Conservation (phyloP, 306 rosid species). For the Pyrus betulifolia region DNA sequence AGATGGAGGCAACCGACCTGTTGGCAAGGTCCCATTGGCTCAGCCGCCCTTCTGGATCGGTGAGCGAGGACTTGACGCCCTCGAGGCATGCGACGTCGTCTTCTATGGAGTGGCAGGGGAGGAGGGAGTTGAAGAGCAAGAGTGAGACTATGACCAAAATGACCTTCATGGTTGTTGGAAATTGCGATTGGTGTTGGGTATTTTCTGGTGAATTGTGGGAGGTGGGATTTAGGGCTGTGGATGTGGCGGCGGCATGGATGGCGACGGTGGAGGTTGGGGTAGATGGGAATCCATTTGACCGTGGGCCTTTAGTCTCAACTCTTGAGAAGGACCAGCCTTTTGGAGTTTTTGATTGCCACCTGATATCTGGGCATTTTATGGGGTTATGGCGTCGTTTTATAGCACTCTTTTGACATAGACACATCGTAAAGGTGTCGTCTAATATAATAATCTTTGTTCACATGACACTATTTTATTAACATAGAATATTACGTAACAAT, state of each 20-base stretch:
- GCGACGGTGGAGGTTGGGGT: not conserved
- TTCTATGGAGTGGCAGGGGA: slow-evolving; percentile 17
- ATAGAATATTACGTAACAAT: too few relatives aligned
- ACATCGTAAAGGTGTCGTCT: too few relatives aligned
- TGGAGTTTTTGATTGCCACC: not conserved
- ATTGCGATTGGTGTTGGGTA: not conserved
- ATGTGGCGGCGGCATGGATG: not conserved
- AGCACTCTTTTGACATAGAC: too few relatives aligned
- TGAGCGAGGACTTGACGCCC: slow-evolving; percentile 34
- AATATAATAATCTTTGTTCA: too few relatives aligned
- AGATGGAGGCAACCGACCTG: slow-evolving; percentile 38
- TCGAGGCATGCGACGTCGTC: slow-evolving; percentile 42
- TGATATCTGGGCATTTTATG: not conserved
- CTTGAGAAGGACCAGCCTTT: not conserved
- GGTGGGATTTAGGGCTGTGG: not conserved
- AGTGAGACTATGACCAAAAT: not conserved
- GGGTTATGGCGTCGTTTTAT: not conserved
- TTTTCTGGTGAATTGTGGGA: not conserved
- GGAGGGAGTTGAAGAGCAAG: slow-evolving; percentile 5
- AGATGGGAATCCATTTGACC: not conserved
- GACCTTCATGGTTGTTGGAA: slow-evolving; percentile 16
- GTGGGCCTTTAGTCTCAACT: too few relatives aligned
- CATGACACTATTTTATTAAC: too few relatives aligned
- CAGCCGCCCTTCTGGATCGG: slow-evolving; percentile 33
- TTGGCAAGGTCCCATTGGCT: slow-evolving; percentile 33